phyloP scores from a whole-genome alignment of 768 basidiomycete species.

The Sarcodon sp. region DNA sequence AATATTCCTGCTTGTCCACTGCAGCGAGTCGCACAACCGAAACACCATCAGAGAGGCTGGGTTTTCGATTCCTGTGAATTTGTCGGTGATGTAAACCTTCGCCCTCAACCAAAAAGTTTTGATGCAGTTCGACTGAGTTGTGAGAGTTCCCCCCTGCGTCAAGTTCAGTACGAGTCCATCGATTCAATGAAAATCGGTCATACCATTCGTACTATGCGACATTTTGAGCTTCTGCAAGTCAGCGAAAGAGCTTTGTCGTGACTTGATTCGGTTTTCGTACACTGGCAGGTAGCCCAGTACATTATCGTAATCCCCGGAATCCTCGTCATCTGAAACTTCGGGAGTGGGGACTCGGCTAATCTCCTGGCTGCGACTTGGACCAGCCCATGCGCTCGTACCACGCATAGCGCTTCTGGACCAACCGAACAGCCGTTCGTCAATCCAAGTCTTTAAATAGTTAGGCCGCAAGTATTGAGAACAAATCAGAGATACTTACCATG shows the following conservation, averaged over 20 bases:
- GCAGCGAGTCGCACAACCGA: constrained; percentile 49
- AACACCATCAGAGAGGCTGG: constrained; percentile 54
- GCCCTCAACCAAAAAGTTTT: constrained; percentile 13
- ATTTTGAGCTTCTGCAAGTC: constrained; percentile 8
- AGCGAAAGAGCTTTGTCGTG: constrained; percentile 9
- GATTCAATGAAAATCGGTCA: neutral
- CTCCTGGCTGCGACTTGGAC: constrained; percentile 36
- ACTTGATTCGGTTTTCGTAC: constrained; percentile 30
- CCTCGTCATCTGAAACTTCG: constrained; percentile 76
- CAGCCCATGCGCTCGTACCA: constrained; percentile 86
- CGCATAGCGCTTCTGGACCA: constrained; percentile 70
- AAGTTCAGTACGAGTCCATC: neutral
- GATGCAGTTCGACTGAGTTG: neutral
- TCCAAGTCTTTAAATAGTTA: constrained; percentile 44
- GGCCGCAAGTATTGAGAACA: constrained; percentile 7
- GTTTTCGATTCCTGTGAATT: constrained; percentile 32
- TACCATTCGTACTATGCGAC: constrained; percentile 31
- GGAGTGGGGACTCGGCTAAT: constrained; percentile 56
- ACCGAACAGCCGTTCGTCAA: constrained; percentile 89
- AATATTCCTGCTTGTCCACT: constrained; percentile 42
- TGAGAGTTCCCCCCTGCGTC: constrained; percentile 26
- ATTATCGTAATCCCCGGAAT: constrained; percentile 85
- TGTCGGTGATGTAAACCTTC: constrained; percentile 29
- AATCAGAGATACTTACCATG: constrained; percentile 43
- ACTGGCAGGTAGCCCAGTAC: constrained; percentile 54